Base-by-base conservation (phyloP, 2,329 filamentous ascomycete species). In the Colletotrichum sublineola region DNA sequence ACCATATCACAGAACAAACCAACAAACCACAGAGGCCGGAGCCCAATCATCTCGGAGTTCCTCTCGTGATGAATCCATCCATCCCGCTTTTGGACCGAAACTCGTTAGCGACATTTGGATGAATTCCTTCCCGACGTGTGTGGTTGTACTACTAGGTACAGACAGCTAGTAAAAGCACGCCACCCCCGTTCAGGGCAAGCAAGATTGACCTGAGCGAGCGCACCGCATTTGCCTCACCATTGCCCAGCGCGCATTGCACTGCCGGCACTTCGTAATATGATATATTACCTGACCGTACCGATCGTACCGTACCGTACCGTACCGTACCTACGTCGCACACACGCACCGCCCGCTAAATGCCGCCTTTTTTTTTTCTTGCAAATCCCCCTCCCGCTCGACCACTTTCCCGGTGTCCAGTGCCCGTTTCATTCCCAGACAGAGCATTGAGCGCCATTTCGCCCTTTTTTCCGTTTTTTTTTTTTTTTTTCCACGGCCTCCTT, bases 371-470 rank as follows among this genome's bases (percentile, higher is more conserved):
- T 38, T 29, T 14, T 12, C 36, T 12, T 48, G 29, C 48, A 24
- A 31, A 46, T 62, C 20, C 44, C 15, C 60, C 20, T 24, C 31
- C 48, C 53, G 68, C 58, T 67, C 64, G 61, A 68, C 61, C 64
- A 63, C 31, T 63, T 53, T 61, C 31, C 38, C 61, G 58, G 38
- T 56, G 66, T 69, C 55, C 66, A 61, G 61, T 67, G 61, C 53
- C 48, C 67, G 70, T 73, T 73, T 72, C 69, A 72, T 68, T 68
- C 36, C 58, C 53, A 53, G 63, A 70, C 67, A 70, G 1, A 68
- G 60, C 70, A 55, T 69, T 70, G 53, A 55, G 38, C 36, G 20
- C 46, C 42, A 38, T 20, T 62, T 40, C 40, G 36, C 24, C 40
- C 31, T 33, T 44, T 24, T 56, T 38, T 24, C 24, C 24, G 24